Base-by-base conservation (phyloP, 352 stramenopile genomes). In the Phytopythium ostracodes region DNA sequence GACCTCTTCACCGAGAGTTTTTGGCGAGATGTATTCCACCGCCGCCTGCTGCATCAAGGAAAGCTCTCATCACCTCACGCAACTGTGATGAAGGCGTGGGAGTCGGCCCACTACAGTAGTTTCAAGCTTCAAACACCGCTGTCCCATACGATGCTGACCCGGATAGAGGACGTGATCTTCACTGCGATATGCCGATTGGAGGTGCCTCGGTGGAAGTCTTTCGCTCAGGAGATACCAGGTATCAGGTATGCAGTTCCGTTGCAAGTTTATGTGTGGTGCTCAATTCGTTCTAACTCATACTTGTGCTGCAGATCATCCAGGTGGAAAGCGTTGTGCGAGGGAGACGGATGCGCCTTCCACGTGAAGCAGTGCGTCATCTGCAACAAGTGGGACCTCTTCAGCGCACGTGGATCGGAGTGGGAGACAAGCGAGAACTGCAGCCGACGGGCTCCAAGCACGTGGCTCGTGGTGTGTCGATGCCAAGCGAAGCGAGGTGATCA, bases 341-440 rank as follows among this genome's bases (percentile, higher is more conserved):
- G 66, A 5, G 44, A 58, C 6, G 65, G 73, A 25, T 49, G 56
- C 7, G 52, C 75, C 18, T 66, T 68, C 3, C 43, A 42, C 14
- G 67, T 77, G 22, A 69, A 81, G 20, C 68, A 79, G 20, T 87
- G 77, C 42, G 54, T 65, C 20, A 18, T 85, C 4, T 87, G 77
- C 51, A 42, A 64, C 0, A 49, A 67, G 20, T 52, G 77, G 20
- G 73, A 81, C 2, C 57, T 75, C 4, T 57, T 85, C 15, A 76
- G 51, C 22, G 54, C 57, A 10, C 36, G 47, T 8, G 64, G 64
- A 1, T 36, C 47, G 20, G 35, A 61, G 4, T 87, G 70, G 68
- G 77, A 87, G 56, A 25, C 38, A 8, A 29, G 33, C 0, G 65
- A 85, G 31, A 56, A 31, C 12, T 85, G 77, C 31, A n/a, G 14